Conservation (phyloP, 139 green algal genomes). For the Closterium sp. region DNA sequence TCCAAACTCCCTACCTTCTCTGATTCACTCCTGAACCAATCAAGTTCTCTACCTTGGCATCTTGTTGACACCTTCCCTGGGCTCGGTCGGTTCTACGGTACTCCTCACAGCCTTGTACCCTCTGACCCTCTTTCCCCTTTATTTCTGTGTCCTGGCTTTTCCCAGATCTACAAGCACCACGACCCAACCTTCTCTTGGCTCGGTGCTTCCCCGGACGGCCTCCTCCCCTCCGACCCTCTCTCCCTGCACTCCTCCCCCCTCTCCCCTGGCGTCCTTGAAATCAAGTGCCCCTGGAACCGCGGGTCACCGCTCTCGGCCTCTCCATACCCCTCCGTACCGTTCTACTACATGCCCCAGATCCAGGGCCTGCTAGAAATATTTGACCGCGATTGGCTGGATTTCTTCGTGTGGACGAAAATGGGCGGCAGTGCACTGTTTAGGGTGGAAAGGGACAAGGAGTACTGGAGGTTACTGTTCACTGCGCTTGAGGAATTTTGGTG, state of each 20-base stretch:
- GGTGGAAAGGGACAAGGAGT: constrained; percentile 63
- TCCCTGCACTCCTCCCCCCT: not conserved
- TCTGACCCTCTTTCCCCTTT: not conserved
- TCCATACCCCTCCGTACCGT: constrained; percentile 30
- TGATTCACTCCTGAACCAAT: too few relatives aligned
- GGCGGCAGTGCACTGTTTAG: constrained; percentile 63
- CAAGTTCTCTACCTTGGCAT: not conserved
- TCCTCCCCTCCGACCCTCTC: constrained; percentile 14
- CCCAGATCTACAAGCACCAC: not conserved
- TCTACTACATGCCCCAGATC: constrained; percentile 51
- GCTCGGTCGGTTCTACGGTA: not conserved
- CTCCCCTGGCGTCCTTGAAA: constrained; percentile 41
- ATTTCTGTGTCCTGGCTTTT: constrained; percentile 47
- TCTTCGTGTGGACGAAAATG: constrained; percentile 50
- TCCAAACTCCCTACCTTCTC: too few relatives aligned
- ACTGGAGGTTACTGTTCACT: constrained; percentile 66
- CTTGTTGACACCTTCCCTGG: not conserved
- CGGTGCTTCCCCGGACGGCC: constrained; percentile 46
- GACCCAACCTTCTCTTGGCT: constrained; percentile 27
- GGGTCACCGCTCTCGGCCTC: not conserved
- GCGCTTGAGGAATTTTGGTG: constrained; percentile 77
- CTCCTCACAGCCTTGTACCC: not conserved
- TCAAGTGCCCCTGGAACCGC: constrained; percentile 50
- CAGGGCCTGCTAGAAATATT: constrained; percentile 53
- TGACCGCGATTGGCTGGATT: constrained; percentile 51